Base-by-base conservation (phyloP, 2,329 filamentous ascomycete genomes). In the Penicillium sp. region DNA sequence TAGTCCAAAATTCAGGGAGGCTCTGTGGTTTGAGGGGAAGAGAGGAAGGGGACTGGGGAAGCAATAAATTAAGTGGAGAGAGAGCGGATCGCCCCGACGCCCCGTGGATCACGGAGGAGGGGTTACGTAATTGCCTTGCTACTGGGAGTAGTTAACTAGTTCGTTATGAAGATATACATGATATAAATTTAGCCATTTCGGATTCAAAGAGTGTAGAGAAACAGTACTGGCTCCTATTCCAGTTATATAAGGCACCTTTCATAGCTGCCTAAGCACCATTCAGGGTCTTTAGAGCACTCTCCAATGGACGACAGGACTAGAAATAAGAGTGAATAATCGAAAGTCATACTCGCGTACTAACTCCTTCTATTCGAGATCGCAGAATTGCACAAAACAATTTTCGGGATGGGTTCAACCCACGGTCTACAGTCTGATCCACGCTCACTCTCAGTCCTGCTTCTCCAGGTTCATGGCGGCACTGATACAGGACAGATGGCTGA, bases 391-490 rank as follows among this genome's bases (percentile, higher is more conserved):
- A 33, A 46, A 20, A 5, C 3, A 12, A 44, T 25, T 42, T 53
- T 38, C 27, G 5, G 24, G 24, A 20, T 33, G 10, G 44, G n/a
- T n/a, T 33, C 18, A 7, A 28, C 45, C 15, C 43, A 42, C 12
- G 18, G 28, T 29, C 10, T 5, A 20, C 18, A 20, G 20, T 37
- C 8, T 20, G 9, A 37, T 18, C 32, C 32, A 35, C 20, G 20
- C 20, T 57, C 47, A 13, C 44, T 46, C 13, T 46, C 46, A 5
- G 25, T 55, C 55, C 32, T 56, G 23, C 49, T 81, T 79, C 62
- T 86, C 82, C 45, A 90, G 68, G 68, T 89, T 90, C 66, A 90
- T 89, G 1, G 86, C 87, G 1, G 87, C 87, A 64, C 84, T 88
- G 60, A 90, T 82, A 62, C 89, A 77, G 2, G 86, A 85, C 53